Base-by-base conservation (phyloP, 208 protist species). In the Wallacemonas collosoma region DNA sequence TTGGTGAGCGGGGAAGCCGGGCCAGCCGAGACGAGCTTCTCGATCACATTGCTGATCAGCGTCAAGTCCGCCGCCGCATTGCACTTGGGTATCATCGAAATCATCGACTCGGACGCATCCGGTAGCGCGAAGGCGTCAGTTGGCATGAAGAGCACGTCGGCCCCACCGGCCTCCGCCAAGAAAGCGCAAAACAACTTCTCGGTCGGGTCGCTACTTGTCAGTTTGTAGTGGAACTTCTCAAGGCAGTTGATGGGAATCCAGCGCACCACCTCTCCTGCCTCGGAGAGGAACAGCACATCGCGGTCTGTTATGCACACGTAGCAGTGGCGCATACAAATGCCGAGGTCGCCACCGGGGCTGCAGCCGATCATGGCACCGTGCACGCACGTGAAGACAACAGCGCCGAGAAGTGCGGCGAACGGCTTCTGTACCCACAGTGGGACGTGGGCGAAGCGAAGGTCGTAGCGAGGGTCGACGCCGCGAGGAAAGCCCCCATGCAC, bases 301-400 rank as follows among this genome's bases (percentile, higher is more conserved):
- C 63, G 38, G 47, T 82, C 75, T 7, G 81, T 81, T 57, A 87
- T 70, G 75, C 81, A 83, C 15, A 83, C 51, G 61, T 81, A 87
- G 40, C 67, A 73, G 74, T 75, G 74, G 12, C 68, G 71, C 67
- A 80, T 72, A 65, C 60, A 74, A n/a, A 75, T 53, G 12, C 3
- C 68, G 2, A 83, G 54, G 38, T 35, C 39, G 35, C 81, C 81
- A n/a, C 56, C 36, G n/a, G 56, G 38, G 68, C 51, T 54, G 50
- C 72, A 76, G 38, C 77, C 82, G n/a, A 82, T 72, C n/a, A 90
- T 68, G 11, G 72, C 72, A 39, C 80, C 80, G 53, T 81, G 85
- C 6, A 75, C 17, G 55, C 79, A 88, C 6, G 70, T 77, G 77
- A 86, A 90, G 36, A 90, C 65, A 3, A 90, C 76, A 4, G 74